phyloP scores from a whole-genome alignment of 257 asterid species.

The Paraleonurus japonicus region DNA sequence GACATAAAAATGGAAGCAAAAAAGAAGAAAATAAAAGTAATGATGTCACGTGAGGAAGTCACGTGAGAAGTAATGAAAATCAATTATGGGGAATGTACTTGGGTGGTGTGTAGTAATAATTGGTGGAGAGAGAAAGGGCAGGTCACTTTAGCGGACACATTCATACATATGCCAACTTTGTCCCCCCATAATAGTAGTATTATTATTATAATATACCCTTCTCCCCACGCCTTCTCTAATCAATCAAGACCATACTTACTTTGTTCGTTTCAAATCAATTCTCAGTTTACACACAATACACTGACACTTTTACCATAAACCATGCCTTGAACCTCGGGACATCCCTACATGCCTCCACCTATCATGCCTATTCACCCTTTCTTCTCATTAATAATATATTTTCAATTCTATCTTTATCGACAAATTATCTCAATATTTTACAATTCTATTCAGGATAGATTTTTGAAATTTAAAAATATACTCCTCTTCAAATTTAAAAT shows the following conservation, averaged over 20 bases:
- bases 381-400: neutral
- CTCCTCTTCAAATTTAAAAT: too few species aligned
- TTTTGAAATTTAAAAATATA: too few species aligned
- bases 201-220: neutral
- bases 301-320: slow-evolving; percentile 35
- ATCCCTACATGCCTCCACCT: slow-evolving; percentile 42
- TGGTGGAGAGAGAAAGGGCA: slow-evolving; percentile 45
- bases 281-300: slow-evolving; percentile 22
- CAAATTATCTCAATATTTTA: too few species aligned
- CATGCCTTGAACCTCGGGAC: slow-evolving; percentile 68
- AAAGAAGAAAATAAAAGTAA: neutral
- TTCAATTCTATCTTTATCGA: neutral
- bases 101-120: slow-evolving; percentile 65
- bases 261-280: slow-evolving; percentile 24
- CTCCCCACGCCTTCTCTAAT: slow-evolving; percentile 22
- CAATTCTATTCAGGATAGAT: too few species aligned
- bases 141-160: slow-evolving; percentile 60
- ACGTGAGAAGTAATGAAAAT: slow-evolving; percentile 32
- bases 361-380: slow-evolving; percentile 29
- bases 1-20: neutral
- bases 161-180: slow-evolving; percentile 42
- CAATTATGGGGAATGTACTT: slow-evolving; percentile 56
- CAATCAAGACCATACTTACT: neutral
- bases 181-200: slow-evolving; percentile 24
- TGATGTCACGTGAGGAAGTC: slow-evolving; percentile 46